Evolutionary conservation across 1,284 basidiomycete species (phyloP).

Genomic region (Cryptococcus neoformans): DNA sequence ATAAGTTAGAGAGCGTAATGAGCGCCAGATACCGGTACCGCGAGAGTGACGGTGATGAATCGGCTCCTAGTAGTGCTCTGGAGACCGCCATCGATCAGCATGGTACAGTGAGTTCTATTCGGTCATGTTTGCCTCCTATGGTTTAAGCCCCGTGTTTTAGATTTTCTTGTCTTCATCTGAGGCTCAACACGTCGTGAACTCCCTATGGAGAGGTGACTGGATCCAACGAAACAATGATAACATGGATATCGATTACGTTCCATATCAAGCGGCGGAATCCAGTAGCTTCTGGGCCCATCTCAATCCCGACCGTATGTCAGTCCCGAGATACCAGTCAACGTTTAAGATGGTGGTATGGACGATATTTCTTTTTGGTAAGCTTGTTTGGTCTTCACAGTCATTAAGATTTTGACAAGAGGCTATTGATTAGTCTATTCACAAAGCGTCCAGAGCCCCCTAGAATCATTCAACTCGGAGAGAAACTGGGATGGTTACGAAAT

Average conservation of each 20-base stretch:
- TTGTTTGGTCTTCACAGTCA: not conserved
- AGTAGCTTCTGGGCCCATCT: slow-evolving; percentile 66
- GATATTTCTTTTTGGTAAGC: slow-evolving; percentile 63
- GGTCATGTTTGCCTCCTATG: not conserved
- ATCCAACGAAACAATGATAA: slow-evolving; percentile 69
- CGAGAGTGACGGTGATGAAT: slow-evolving; percentile 71
- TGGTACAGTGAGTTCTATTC: slow-evolving; percentile 37
- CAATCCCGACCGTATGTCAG: slow-evolving; percentile 72
- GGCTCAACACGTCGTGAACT: slow-evolving; percentile 63
- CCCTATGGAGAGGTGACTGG: slow-evolving; percentile 75
- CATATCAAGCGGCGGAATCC: slow-evolving; percentile 42
- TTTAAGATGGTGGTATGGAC: slow-evolving; percentile 67
- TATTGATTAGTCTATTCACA: slow-evolving; percentile 65
- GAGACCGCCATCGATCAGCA: slow-evolving; percentile 79
- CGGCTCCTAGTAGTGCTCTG: slow-evolving; percentile 69
- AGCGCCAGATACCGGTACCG: slow-evolving; percentile 66
- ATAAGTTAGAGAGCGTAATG: slow-evolving; percentile 67
- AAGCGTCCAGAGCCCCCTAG: slow-evolving; percentile 59
- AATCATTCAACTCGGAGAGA: slow-evolving; percentile 38
- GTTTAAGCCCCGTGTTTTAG: slow-evolving; percentile 51
- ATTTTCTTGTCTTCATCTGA: slow-evolving; percentile 86
- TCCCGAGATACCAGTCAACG: slow-evolving; percentile 65
- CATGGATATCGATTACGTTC: slow-evolving; percentile 50
- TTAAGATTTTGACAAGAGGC: not conserved
- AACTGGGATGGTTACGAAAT: slow-evolving; percentile 73